Evolutionary conservation across 2,329 filamentous ascomycete species (phyloP).

Genomic region (Aspergillus fischeri): DNA sequence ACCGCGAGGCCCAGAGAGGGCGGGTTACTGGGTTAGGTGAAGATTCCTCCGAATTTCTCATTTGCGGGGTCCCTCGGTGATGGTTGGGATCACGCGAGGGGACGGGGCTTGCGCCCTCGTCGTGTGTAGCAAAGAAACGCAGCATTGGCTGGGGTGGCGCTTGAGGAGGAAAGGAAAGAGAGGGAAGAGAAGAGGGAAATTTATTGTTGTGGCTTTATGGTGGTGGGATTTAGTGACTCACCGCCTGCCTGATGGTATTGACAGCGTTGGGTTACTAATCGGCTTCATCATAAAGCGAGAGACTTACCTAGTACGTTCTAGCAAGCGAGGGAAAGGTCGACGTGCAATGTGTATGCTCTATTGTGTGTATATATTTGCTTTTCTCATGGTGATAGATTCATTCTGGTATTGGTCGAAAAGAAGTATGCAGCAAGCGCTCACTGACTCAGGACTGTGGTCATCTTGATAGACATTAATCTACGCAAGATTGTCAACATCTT

Average conservation of each 20-base stretch:
- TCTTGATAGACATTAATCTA: too few relatives aligned
- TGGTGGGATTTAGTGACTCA: constrained; percentile 7
- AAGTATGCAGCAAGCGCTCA: neutral
- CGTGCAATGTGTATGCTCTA: neutral
- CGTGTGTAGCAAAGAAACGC: constrained; percentile 92
- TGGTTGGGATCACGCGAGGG: constrained; percentile 14
- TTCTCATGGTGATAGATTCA: neutral
- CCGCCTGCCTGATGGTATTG: constrained; percentile 10
- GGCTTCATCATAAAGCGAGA: too few relatives aligned
- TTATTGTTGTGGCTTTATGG: constrained; percentile 8
- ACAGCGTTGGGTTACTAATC: neutral
- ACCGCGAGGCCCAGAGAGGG: constrained; percentile 31
- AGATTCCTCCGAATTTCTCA: constrained; percentile 99
- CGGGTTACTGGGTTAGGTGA: constrained; percentile 53
- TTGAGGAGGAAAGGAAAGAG: constrained; percentile 50
- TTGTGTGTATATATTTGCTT: neutral
- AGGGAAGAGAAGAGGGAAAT: constrained; percentile 21
- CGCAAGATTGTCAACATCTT: neutral
- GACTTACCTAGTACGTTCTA: neutral
- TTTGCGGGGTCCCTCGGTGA: constrained; percentile 56
- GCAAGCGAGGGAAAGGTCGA: neutral
- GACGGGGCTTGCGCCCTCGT: constrained; percentile 46
- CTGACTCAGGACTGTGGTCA: too few relatives aligned
- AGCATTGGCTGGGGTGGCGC: constrained; percentile 85
- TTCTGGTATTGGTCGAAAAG: neutral